A percentile compares a stretch with the other conserved stretches of the same genome.
Evolutionary conservation across 306 rosid genomes (phyloP).

Genomic region (Arachis hypogaea): DNA sequence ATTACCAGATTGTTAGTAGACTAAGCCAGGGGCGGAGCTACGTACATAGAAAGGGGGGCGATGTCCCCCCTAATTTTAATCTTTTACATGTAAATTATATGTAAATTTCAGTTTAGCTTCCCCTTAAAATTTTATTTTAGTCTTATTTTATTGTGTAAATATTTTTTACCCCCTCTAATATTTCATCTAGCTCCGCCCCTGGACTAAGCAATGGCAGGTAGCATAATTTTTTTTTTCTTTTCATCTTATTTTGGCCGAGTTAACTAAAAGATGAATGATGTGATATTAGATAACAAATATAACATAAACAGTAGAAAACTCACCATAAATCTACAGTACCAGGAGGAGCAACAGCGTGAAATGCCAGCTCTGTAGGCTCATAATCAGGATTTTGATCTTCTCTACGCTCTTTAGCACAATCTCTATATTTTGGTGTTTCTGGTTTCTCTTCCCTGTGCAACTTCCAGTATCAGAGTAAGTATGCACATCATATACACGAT

Average conservation of each 20-base stretch:
- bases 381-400: slow-evolving; percentile 96
- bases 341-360: slow-evolving; percentile 99
- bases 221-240: no score
- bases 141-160: no score
- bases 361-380: slow-evolving; percentile 82
- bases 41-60: no score
- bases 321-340: slow-evolving; percentile 83
- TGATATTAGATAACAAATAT: neutral
- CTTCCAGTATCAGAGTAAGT: no score
- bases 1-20: slow-evolving; percentile 24
- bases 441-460: slow-evolving; percentile 89
- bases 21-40: no score
- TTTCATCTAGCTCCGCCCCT: no score
- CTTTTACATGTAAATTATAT: no score
- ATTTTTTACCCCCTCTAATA: no score
- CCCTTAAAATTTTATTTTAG: no score
- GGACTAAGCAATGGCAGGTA: no score
- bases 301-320: slow-evolving; percentile 1
- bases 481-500: neutral
- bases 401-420: slow-evolving; percentile 97
- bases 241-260: neutral
- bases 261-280: neutral
- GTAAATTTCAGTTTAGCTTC: no score
- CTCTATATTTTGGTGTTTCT: slow-evolving; percentile 84
- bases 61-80: no score